Evolutionary conservation across 2,329 filamentous ascomycete species (phyloP), one percentile per base, ranked within the genome.

Genomic region (Colletotrichum melonis): DNA sequence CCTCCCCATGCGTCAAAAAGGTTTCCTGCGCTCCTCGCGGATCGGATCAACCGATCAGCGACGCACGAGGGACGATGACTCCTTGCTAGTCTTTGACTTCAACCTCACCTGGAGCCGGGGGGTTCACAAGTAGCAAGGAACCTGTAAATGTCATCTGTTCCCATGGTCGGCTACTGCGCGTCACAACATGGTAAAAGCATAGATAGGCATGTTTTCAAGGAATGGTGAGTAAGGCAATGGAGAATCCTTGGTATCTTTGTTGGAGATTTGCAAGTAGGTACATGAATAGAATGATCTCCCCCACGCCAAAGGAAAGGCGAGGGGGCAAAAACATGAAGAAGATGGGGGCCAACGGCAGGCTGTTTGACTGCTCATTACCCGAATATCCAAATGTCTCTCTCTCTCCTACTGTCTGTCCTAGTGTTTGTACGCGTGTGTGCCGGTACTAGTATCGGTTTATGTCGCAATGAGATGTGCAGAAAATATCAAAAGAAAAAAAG

Each of bases 211-310:
- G 6, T 12, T n/a, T 19, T 32, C 14, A 59, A 22, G 4, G 5
- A 49, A 24, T 12, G 14, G 12, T 24, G n/a, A 12, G 19, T 24
- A 28, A 12, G 19, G 14, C 8, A 6, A 28, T 30, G 56, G 16
- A 42, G 35, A 42, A 42, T 66, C 35, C 62, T 55, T 70, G 32
- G 54, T 69, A 52, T 70, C 42, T 66, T 70, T 54, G 58, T 42
- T 42, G 35, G 35, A 19, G 24, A 28, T 60, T 54, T 57, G 46
- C 63, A 28, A 62, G 46, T 71, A 67, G 56, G 56, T 71, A 67
- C 68, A 62, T 42, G 63, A 62, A 71, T 67, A 57, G 46, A 46
- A 46, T 46, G 42, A 42, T 42, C 35, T 16, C 35, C 35, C 14
- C 14, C 35, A 42, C 32, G 35, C 35, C 35, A 42, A 16, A 16